Percentiles rank a stretch among this genome's conserved stretches.
These are phyloP conservation scores for Nicotiana paniculata DNA, from an alignment of 257 asterid genomes.

Conservation along the genomic window DNA sequence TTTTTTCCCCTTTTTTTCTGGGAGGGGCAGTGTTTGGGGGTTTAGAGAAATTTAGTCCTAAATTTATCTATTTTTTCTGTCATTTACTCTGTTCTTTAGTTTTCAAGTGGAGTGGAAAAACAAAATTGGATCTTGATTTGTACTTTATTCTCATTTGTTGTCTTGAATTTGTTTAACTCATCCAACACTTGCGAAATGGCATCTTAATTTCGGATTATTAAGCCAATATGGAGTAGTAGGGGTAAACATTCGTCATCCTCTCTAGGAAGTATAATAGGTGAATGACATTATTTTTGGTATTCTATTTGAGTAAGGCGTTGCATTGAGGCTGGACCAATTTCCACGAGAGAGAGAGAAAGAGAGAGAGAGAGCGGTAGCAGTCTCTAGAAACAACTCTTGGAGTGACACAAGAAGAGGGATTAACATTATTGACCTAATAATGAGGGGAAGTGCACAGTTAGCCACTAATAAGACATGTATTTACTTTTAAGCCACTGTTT, in stretches of 20 bases:
- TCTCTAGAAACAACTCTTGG: not conserved
- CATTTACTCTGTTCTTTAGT: too few species aligned
- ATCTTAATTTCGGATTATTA: not conserved
- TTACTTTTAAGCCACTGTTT: too few species aligned
- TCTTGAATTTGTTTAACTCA: not conserved
- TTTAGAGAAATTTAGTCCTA: not conserved
- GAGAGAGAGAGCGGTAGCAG: not conserved
- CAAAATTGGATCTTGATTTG: too few species aligned
- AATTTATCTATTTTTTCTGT: not conserved
- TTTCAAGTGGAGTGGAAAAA: too few species aligned
- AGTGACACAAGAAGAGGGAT: not conserved
- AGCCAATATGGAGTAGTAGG: not conserved
- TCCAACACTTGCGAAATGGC: not conserved
- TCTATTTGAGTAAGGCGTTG: not conserved
- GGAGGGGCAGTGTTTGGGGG: not conserved
- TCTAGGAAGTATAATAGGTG: not conserved
- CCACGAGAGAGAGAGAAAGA: not conserved
- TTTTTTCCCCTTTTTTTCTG: too few species aligned
- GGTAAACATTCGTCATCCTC: not conserved
- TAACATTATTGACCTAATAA: not conserved
- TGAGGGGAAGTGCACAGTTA: not conserved
- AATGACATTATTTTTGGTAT: not conserved
- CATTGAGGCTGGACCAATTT: not conserved
- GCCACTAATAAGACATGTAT: too few species aligned
- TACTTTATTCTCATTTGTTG: not conserved